Percentiles rank a stretch among this genome's conserved stretches.
Evolutionary conservation across 495 filamentous ascomycete genomes (phyloP).

Genomic region (Cercophora samala): DNA sequence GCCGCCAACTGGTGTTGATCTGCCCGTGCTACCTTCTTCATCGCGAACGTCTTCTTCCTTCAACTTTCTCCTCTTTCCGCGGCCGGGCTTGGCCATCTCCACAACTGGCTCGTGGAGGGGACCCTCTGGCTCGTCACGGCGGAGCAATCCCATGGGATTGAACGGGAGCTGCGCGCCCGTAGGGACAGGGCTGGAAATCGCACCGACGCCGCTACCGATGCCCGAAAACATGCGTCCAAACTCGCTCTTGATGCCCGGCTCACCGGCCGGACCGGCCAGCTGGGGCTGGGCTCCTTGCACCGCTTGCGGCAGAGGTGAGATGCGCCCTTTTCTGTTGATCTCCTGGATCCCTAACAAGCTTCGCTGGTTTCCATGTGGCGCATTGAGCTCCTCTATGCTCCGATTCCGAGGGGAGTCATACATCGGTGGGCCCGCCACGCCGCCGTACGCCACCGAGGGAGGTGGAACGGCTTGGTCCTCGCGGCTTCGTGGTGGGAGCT

Average conservation of each 20-base stretch:
- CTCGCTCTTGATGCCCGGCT: constrained; percentile 85
- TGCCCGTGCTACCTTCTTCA: constrained; percentile 57
- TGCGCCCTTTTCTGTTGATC: constrained; percentile 60
- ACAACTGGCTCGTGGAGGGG: constrained; percentile 33
- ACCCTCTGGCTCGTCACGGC: constrained; percentile 48
- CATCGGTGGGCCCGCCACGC: constrained; percentile 29
- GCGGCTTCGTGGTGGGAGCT: constrained; percentile 28
- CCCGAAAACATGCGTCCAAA: constrained; percentile 89
- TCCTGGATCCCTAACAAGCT: constrained; percentile 58
- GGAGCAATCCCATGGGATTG: constrained; percentile 34
- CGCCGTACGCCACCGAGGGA: constrained; percentile 44
- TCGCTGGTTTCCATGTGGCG: constrained; percentile 42
- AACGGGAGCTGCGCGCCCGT: constrained; percentile 47
- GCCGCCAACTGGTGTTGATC: constrained; percentile 49
- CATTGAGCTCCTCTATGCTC: constrained; percentile 57
- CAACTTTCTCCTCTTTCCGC: constrained; percentile 56
- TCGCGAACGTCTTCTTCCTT: constrained; percentile 58
- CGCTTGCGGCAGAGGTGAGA: constrained; percentile 83
- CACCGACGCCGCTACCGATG: constrained; percentile 79
- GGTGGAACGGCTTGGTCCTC: constrained; percentile 41
- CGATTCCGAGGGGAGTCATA: constrained; percentile 45
- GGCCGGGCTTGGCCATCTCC: constrained; percentile 34
- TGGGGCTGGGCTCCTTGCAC: constrained; percentile 88
- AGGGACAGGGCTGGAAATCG: constrained; percentile 51
- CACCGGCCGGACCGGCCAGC: constrained; percentile 66